These are phyloP conservation scores for Boletus rubropictus DNA, from an alignment of 768 basidiomycete genomes.

Conservation along the genomic window DNA sequence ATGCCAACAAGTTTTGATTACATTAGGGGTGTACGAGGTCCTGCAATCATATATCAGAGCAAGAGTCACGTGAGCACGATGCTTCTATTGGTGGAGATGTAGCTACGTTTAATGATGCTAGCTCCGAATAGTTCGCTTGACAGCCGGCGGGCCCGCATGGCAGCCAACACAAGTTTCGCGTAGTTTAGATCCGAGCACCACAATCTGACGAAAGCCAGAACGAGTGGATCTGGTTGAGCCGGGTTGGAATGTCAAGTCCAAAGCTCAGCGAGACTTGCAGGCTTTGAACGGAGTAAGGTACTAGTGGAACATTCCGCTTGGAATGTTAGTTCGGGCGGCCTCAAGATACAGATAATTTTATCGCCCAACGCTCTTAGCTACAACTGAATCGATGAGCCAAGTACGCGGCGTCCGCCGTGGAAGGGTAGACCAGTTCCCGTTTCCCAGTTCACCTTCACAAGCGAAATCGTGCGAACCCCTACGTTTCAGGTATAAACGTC, in stretches of 20 bases:
- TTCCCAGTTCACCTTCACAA: conserved; percentile 3
- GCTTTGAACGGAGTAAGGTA: background rate
- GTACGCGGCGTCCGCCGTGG: background rate
- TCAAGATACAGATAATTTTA: background rate
- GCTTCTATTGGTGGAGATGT: too few relatives aligned
- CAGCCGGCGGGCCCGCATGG: background rate
- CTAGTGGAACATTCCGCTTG: background rate
- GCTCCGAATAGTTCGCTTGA: conserved; percentile 5
- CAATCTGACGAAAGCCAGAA: too few relatives aligned
- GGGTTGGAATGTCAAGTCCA: too few relatives aligned
- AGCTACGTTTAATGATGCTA: too few relatives aligned
- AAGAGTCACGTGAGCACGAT: too few relatives aligned
- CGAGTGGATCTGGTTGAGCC: too few relatives aligned
- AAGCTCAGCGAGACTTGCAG: background rate
- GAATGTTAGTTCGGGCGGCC: background rate
- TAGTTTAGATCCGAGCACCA: background rate
- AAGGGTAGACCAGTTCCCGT: background rate
- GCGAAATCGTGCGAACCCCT: background rate
- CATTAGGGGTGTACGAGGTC: too few relatives aligned
- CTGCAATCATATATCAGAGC: too few relatives aligned
- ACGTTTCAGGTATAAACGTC: conserved; percentile 18
- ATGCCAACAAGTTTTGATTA: too few relatives aligned
- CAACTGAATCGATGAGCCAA: background rate
- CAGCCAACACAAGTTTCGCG: background rate
- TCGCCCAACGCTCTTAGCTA: background rate